phyloP scores from a whole-genome alignment of 495 filamentous ascomycete genomes.

The Jackrogersella minutella region DNA sequence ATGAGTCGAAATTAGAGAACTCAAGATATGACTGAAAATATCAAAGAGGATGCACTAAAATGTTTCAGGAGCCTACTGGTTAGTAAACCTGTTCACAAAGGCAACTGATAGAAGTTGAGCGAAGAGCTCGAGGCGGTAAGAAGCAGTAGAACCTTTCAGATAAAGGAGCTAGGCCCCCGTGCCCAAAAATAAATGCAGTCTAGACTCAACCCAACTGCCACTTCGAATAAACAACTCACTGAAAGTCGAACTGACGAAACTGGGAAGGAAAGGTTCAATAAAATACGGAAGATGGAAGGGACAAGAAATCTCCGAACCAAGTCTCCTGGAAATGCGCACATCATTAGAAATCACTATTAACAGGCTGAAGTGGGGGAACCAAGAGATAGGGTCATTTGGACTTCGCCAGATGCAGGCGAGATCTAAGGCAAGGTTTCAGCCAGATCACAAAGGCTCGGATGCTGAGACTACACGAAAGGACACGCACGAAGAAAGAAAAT shows the following conservation, averaged over 20 bases:
- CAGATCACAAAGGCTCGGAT: neutral
- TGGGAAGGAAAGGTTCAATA: neutral
- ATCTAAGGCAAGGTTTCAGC: neutral
- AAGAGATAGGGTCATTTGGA: neutral
- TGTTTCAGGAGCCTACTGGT: slow-evolving; percentile 18
- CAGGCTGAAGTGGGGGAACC: neutral
- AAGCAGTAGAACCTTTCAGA: slow-evolving; percentile 11
- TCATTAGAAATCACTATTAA: slow-evolving; percentile 2
- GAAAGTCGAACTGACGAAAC: neutral
- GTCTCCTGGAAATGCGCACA: slow-evolving; percentile 10
- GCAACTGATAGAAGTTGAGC: neutral
- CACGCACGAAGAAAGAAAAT: neutral
- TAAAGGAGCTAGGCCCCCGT: slow-evolving; percentile 18
- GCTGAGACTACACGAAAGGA: neutral
- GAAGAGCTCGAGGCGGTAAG: neutral
- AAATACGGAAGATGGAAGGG: neutral
- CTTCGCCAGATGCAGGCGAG: neutral
- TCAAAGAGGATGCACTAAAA: slow-evolving; percentile 3
- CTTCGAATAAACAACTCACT: neutral
- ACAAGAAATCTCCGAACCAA: neutral
- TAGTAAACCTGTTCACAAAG: slow-evolving; percentile 9
- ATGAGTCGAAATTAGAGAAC: neutral
- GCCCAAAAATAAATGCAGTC: neutral
- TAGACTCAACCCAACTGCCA: neutral
- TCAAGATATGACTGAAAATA: neutral